These are phyloP conservation scores for Bassia scoparia DNA, from an alignment of 148 eudicot genomes.

Conservation along the genomic window DNA sequence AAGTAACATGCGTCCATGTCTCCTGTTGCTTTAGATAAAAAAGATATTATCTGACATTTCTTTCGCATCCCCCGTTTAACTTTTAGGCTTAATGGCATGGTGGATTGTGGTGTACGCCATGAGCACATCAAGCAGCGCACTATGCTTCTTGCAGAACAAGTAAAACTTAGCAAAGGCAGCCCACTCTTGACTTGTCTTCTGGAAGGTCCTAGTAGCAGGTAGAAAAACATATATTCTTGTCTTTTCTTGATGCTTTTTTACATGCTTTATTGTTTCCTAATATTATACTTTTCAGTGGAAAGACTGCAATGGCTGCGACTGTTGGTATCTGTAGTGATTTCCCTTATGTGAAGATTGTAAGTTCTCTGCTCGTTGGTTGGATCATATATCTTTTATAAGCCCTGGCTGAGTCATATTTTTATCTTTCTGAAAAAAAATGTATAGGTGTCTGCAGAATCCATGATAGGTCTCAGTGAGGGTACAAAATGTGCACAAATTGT, in stretches of 20 bases:
- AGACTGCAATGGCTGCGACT: slow-evolving; percentile 94
- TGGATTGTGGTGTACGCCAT: slow-evolving; percentile 89
- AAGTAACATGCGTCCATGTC: not conserved
- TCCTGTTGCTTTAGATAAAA: not conserved
- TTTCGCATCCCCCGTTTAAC: slow-evolving; percentile 9
- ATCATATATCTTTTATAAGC: slow-evolving; percentile 1
- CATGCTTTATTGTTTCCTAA: slow-evolving; percentile 13
- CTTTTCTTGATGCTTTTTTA: not conserved
- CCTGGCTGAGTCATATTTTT: not conserved
- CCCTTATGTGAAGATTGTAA: slow-evolving; percentile 94
- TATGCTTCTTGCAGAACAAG: slow-evolving; percentile 90
- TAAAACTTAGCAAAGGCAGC: slow-evolving; percentile 86
- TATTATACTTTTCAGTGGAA: slow-evolving; percentile 53
- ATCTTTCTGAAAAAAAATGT: not conserved
- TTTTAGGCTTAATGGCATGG: slow-evolving; percentile 81
- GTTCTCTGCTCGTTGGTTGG: slow-evolving; percentile 24
- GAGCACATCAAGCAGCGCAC: slow-evolving; percentile 81
- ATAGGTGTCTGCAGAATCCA: slow-evolving; percentile 90
- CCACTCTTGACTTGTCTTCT: slow-evolving; percentile 90
- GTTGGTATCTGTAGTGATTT: slow-evolving; percentile 95
- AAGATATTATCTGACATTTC: slow-evolving; percentile 6
- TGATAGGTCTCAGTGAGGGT: slow-evolving; percentile 90
- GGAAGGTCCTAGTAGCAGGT: slow-evolving; percentile 97
- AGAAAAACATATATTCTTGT: slow-evolving; percentile 1
- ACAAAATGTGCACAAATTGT: slow-evolving; percentile 87